phyloP scores from a whole-genome alignment of 1,284 basidiomycete genomes.

The Mycosarcoma mackinlayi region DNA sequence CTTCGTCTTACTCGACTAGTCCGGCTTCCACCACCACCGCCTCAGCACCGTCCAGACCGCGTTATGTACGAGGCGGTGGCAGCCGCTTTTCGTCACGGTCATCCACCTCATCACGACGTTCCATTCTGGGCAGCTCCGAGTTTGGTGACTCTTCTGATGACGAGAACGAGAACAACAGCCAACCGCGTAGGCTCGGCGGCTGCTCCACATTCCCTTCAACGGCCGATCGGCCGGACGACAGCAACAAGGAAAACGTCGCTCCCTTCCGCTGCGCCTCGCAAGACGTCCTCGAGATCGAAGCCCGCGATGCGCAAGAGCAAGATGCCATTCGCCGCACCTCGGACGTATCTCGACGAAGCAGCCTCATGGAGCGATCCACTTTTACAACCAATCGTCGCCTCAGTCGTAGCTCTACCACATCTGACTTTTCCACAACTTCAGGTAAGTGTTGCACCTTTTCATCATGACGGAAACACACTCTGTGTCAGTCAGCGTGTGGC shows the following conservation, averaged over 20 bases:
- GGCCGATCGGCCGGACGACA: constrained; percentile 52
- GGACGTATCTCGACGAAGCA: constrained; percentile 23
- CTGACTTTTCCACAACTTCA: constrained; percentile 26
- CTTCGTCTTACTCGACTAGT: constrained; percentile 11
- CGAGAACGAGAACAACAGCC: constrained; percentile 24
- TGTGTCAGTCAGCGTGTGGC: not conserved
- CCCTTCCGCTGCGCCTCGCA: constrained; percentile 52
- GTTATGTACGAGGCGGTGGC: constrained; percentile 14
- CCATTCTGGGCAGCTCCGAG: constrained; percentile 45
- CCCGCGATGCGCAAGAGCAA: constrained; percentile 46
- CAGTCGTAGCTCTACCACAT: constrained; percentile 38
- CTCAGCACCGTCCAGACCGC: constrained; percentile 19
- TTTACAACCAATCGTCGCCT: constrained; percentile 28
- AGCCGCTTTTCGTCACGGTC: constrained; percentile 33
- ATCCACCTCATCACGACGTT: constrained; percentile 32
- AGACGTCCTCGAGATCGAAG: constrained; percentile 44
- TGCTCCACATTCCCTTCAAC: constrained; percentile 28
- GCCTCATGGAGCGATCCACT: constrained; percentile 43
- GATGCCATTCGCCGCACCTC: constrained; percentile 52
- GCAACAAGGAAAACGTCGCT: constrained; percentile 67
- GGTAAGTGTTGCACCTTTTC: constrained; percentile 18
- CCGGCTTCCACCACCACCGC: constrained; percentile 22
- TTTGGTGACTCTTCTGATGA: constrained; percentile 49
- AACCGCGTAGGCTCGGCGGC: constrained; percentile 45
- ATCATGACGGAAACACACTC: not conserved